Evolutionary conservation across 176 grass and related monocot genomes (phyloP).

Genomic region (Hordeum marinum): DNA sequence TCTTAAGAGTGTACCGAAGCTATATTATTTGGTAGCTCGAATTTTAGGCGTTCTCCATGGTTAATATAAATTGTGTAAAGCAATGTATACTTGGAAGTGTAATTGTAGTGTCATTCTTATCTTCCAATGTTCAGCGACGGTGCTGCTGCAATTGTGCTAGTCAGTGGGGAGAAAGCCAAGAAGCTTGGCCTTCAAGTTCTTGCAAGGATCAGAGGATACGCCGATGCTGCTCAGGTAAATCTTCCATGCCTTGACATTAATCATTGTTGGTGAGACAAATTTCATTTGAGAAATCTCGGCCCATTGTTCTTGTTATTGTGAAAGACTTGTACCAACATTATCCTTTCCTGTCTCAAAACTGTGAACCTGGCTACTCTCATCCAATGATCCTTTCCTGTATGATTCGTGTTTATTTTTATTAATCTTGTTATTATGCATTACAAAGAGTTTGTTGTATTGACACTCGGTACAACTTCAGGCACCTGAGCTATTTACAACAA

Average conservation of each 20-base stretch:
- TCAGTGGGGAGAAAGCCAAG: slow-evolving; percentile 81
- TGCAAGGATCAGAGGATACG: slow-evolving; percentile 83
- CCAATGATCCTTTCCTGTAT: neutral
- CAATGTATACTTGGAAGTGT: neutral
- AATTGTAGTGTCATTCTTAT: slow-evolving; percentile 17
- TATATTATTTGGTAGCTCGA: neutral
- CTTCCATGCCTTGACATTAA: neutral
- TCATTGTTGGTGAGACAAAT: neutral
- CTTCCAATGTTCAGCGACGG: slow-evolving; percentile 58
- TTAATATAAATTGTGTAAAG: neutral
- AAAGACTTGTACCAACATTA: neutral
- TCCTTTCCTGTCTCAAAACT: neutral
- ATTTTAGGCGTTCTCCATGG: neutral
- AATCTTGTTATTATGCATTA: neutral
- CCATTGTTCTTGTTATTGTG: neutral
- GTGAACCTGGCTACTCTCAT: neutral
- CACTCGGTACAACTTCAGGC: slow-evolving; percentile 44
- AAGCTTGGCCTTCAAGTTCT: slow-evolving; percentile 70
- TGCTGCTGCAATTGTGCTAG: slow-evolving; percentile 86
- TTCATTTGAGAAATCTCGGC: neutral
- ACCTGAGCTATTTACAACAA: slow-evolving; percentile 83
- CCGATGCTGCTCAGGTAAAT: slow-evolving; percentile 89
- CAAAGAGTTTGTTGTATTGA: neutral
- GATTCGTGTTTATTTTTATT: neutral
- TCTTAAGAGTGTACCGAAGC: neutral